phyloP scores from a whole-genome alignment of 192 early-diverging fungal genomes.

The Glomus cerebriforme region DNA sequence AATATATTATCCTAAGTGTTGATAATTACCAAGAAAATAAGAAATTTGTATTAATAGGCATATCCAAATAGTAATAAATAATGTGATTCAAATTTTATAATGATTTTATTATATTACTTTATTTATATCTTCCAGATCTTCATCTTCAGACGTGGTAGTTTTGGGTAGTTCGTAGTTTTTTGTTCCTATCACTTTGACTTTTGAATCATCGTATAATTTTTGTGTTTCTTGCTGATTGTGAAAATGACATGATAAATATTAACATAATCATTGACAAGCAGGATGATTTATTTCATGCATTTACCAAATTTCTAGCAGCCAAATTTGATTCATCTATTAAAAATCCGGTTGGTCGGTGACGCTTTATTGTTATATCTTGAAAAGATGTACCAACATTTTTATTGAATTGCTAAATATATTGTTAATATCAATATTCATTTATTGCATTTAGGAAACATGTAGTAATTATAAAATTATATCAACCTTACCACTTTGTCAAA shows the following conservation, averaged over 20 bases:
- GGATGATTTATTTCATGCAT: background rate
- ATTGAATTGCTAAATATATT: constrained; percentile 17
- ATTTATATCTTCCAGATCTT: constrained; percentile 31
- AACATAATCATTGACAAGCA: too few species aligned
- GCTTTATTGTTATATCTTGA: constrained; percentile 29
- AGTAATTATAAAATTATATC: constrained; percentile 6
- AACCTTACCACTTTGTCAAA: constrained; percentile 55
- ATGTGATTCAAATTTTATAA: too few species aligned
- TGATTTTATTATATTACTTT: background rate
- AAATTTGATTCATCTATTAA: constrained; percentile 50
- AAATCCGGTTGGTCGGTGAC: constrained; percentile 44
- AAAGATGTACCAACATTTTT: constrained; percentile 17
- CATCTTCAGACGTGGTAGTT: constrained; percentile 28
- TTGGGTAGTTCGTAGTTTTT: constrained; percentile 44
- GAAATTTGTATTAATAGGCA: background rate
- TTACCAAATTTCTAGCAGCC: constrained; percentile 47
- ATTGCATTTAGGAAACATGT: background rate
- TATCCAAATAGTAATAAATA: background rate
- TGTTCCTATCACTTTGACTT: constrained; percentile 47
- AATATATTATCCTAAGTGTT: background rate
- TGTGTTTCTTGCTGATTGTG: constrained; percentile 49
- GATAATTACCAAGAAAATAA: background rate
- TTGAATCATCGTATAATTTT: constrained; percentile 56
- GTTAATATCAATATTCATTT: background rate
- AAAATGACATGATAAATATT: background rate